phyloP scores from a whole-genome alignment of 2,329 filamentous ascomycete species.

The Hypoxylon sp. region DNA sequence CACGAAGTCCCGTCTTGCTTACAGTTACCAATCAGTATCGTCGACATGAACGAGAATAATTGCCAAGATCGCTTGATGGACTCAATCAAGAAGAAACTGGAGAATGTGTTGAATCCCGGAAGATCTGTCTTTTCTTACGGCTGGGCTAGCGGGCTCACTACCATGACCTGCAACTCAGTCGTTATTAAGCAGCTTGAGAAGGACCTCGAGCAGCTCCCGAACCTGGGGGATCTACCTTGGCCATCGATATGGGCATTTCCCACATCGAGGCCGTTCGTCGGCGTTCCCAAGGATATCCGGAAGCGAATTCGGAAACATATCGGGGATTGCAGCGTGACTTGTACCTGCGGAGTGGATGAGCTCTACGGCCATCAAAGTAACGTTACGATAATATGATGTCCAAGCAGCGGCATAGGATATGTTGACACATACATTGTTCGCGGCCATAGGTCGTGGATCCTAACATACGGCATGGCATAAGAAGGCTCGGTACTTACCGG shows the following conservation, averaged over 20 bases:
- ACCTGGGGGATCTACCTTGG: slow-evolving; percentile 47
- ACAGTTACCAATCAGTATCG: slow-evolving; percentile 70
- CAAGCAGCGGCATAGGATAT: background rate
- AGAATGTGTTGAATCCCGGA: slow-evolving; percentile 64
- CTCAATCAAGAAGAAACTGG: slow-evolving; percentile 58
- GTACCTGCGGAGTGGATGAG: slow-evolving; percentile 51
- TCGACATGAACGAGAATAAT: slow-evolving; percentile 62
- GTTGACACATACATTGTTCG: background rate
- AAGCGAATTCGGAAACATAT: slow-evolving; percentile 52
- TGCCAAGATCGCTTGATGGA: slow-evolving; percentile 41
- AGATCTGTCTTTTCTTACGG: slow-evolving; percentile 79
- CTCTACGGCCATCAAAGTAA: slow-evolving; percentile 44
- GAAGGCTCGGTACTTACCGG: slow-evolving; percentile 26
- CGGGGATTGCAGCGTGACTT: slow-evolving; percentile 51
- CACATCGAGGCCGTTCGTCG: slow-evolving; percentile 53
- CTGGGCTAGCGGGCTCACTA: slow-evolving; percentile 75
- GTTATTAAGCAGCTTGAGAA: slow-evolving; percentile 76
- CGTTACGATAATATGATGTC: slow-evolving; percentile 41
- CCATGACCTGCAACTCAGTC: slow-evolving; percentile 78
- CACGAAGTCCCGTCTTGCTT: slow-evolving; percentile 58
- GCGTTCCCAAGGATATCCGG: slow-evolving; percentile 45
- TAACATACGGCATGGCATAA: slow-evolving; percentile 8
- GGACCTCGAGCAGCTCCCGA: slow-evolving; percentile 49
- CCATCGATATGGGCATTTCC: slow-evolving; percentile 54
- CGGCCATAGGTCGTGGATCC: slow-evolving; percentile 12